Percentiles rank a stretch among this genome's conserved stretches.
Evolutionary conservation across 805 yeast species (phyloP).

Genomic region (Yamadazyma laniorum): DNA sequence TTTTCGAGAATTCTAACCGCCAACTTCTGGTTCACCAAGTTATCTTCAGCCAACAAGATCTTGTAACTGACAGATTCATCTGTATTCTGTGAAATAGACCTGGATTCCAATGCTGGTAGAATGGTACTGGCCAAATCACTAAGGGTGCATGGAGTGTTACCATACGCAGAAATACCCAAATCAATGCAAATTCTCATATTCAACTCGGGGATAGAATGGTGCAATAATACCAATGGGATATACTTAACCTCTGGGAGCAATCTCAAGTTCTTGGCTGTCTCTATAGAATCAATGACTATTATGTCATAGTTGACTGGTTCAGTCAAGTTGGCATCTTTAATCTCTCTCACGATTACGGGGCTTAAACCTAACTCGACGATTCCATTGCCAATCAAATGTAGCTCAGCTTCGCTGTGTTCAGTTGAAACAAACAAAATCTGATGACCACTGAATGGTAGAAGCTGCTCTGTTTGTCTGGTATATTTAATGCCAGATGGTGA

Average conservation of each 20-base stretch:
- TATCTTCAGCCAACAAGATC: conserved; percentile 81
- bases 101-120: conserved; percentile 80
- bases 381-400: conserved; percentile 49
- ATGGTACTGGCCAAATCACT: conserved; percentile 80
- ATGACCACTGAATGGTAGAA: conserved; percentile 71
- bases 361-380: conserved; percentile 56
- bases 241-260: conserved; percentile 75
- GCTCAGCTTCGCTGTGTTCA: conserved; percentile 52
- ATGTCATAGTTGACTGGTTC: conserved; percentile 70
- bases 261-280: conserved; percentile 68
- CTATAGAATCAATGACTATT: conserved; percentile 77
- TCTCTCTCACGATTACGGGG: conserved; percentile 57
- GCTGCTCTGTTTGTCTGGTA: conserved; percentile 61
- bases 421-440: conserved; percentile 69
- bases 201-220: conserved; percentile 71
- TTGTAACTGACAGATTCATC: conserved; percentile 76
- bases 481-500: conserved; percentile 65
- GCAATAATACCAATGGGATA: conserved; percentile 77
- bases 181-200: conserved; percentile 82
- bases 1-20: conserved; percentile 84
- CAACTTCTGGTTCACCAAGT: conserved; percentile 80
- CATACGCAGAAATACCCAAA: conserved; percentile 82
- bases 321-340: conserved; percentile 55
- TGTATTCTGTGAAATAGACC: conserved; percentile 75
- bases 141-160: conserved; percentile 82